Percentiles rank a stretch among this genome's conserved stretches.
These are phyloP conservation scores for Dioscorea alata DNA, from an alignment of 106 monocot species.

Conservation along the genomic window DNA sequence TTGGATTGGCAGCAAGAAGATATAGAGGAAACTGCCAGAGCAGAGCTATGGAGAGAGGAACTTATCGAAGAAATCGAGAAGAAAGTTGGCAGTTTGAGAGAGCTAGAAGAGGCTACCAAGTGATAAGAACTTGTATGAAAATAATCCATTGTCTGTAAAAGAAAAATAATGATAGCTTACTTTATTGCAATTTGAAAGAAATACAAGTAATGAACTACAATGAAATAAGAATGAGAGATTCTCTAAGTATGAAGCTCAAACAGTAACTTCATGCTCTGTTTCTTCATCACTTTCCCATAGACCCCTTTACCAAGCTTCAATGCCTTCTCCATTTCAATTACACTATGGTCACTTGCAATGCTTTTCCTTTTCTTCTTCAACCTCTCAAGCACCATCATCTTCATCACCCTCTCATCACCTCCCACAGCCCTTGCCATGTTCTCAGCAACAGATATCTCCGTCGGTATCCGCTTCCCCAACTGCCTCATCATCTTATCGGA, in stretches of 20 bases:
- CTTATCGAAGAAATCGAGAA: conserved; percentile 88
- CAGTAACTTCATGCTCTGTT: conserved; percentile 45
- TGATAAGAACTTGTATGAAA: conserved; percentile 63
- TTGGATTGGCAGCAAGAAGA: conserved; percentile 72
- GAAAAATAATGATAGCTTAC: no score
- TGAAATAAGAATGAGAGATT: no score
- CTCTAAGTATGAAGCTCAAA: conserved; percentile 19
- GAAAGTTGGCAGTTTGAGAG: conserved; percentile 78
- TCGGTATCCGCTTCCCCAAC: conserved; percentile 41
- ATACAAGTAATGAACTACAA: no score
- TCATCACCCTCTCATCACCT: conserved; percentile 72
- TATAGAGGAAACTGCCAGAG: conserved; percentile 64
- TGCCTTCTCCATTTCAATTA: conserved; percentile 42
- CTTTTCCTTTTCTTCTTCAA: conserved; percentile 22
- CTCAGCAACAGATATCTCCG: conserved; percentile 32
- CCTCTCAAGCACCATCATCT: conserved; percentile 23
- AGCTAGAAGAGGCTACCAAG: conserved; percentile 73
- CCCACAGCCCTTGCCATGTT: conserved; percentile 48
- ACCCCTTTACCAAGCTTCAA: conserved; percentile 52
- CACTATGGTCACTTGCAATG: background rate
- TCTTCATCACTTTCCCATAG: conserved; percentile 79
- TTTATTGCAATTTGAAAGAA: no score
- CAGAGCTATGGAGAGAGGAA: conserved; percentile 78
- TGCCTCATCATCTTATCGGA: conserved; percentile 57
- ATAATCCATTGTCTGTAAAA: no score